A percentile compares a stretch with the other conserved stretches of the same genome.
These are phyloP conservation scores for Colletotrichum karsti DNA, from an alignment of 2,329 filamentous ascomycete genomes.

Conservation along the genomic window DNA sequence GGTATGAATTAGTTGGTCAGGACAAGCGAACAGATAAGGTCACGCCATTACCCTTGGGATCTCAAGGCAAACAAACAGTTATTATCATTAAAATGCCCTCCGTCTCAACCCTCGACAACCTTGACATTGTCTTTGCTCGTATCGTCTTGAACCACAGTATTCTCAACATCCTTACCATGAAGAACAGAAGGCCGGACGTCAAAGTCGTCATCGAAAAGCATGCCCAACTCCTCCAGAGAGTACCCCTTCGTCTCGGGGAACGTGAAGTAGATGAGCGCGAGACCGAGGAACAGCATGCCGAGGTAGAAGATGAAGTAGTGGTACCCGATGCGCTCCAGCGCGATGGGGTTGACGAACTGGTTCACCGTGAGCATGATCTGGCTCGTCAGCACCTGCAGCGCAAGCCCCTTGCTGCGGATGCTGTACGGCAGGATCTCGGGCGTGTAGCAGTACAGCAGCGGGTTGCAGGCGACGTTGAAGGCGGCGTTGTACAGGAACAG, in stretches of 20 bases:
- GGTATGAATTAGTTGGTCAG: too few species aligned
- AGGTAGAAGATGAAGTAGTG: constrained; percentile 54
- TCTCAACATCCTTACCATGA: background rate
- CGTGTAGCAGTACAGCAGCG: constrained; percentile 40
- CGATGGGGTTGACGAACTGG: constrained; percentile 51
- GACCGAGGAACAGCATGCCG: constrained; percentile 32
- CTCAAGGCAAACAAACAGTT: too few species aligned
- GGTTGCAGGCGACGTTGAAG: constrained; percentile 45
- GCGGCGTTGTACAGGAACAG: constrained; percentile 46
- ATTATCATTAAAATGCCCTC: too few species aligned
- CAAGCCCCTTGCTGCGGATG: constrained; percentile 23
- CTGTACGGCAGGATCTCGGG: constrained; percentile 37
- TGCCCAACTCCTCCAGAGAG: constrained; percentile 46
- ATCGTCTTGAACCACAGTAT: background rate
- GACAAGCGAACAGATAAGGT: too few species aligned
- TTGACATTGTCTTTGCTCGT: background rate
- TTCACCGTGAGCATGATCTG: constrained; percentile 25
- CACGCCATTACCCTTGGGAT: too few species aligned
- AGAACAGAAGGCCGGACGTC: background rate
- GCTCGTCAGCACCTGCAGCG: background rate
- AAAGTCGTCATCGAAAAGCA: background rate
- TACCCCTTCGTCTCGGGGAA: constrained; percentile 40
- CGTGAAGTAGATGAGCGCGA: constrained; percentile 36
- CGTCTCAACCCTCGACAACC: background rate
- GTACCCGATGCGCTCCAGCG: constrained; percentile 48